Conservation (phyloP, 179 eudicot genomes). For the Drosera spatulata region DNA sequence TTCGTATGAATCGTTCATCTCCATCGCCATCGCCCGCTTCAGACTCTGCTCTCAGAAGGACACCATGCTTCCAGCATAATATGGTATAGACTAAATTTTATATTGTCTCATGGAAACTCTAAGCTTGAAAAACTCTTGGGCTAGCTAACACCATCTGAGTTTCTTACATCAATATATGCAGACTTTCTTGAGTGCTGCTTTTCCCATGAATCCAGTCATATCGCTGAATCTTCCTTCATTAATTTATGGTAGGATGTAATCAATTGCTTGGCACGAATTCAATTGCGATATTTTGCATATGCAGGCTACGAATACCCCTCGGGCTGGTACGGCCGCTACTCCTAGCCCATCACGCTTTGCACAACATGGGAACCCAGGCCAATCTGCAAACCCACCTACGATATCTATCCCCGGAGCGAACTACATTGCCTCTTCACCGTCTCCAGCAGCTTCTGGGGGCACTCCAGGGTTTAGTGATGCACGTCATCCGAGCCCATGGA, state of each 20-base stretch:
- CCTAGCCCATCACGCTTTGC: conserved; percentile 90
- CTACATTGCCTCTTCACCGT: conserved; percentile 77
- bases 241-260: too few relatives aligned
- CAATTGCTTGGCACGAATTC: too few relatives aligned
- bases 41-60: conserved; percentile 71
- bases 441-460: conserved; percentile 98
- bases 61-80: conserved; percentile 36
- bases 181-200: too few relatives aligned
- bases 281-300: too few relatives aligned
- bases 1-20: conserved; percentile 63
- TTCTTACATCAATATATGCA: too few relatives aligned
- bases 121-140: too few relatives aligned
- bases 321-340: conserved; percentile 38
- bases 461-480: conserved; percentile 78
- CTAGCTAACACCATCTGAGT: too few relatives aligned
- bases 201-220: too few relatives aligned
- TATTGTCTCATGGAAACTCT: not conserved
- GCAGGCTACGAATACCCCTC: conserved; percentile 57
- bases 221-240: too few relatives aligned
- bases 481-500: conserved; percentile 85
- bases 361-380: conserved; percentile 54
- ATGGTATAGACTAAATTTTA: conserved; percentile 28
- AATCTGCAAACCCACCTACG: conserved; percentile 37
- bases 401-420: conserved; percentile 71
- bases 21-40: too few relatives aligned